phyloP scores from a whole-genome alignment of 768 basidiomycete species.

The Boletus rubescentipes region DNA sequence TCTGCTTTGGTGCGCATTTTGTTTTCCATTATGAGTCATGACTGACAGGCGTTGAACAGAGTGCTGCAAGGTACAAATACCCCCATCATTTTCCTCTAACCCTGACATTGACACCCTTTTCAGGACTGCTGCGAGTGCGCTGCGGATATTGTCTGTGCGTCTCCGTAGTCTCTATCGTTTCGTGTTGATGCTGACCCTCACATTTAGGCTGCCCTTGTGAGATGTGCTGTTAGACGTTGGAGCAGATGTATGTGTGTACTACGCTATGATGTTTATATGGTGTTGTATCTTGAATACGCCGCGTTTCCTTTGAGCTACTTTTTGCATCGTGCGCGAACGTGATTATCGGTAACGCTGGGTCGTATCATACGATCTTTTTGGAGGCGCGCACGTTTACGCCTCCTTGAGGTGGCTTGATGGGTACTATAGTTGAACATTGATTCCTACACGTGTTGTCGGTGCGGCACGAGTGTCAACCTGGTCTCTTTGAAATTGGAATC shows the following conservation, averaged over 20 bases:
- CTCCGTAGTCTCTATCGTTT: too few species aligned
- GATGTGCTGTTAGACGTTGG: conserved; percentile 58
- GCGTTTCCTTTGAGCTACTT: neutral
- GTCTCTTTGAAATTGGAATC: too few species aligned
- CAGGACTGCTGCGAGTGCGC: conserved; percentile 71
- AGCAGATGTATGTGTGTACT: neutral
- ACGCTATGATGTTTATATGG: conserved; percentile 1
- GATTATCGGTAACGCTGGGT: too few species aligned
- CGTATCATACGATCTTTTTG: conserved; percentile 1
- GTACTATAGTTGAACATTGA: too few species aligned
- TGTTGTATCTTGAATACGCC: conserved; percentile 14
- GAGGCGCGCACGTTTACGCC: too few species aligned
- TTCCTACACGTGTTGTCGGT: too few species aligned
- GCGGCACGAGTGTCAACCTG: too few species aligned
- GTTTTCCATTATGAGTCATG: neutral
- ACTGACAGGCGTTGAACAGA: conserved; percentile 37
- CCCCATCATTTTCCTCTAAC: neutral
- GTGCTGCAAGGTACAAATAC: conserved; percentile 59
- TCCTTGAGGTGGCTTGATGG: too few species aligned
- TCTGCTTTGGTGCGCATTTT: conserved; percentile 62
- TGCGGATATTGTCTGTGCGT: conserved; percentile 71
- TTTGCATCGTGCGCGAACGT: neutral
- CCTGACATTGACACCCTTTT: neutral
- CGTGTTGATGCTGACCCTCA: neutral
- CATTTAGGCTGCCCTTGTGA: conserved; percentile 73